Evolutionary conservation across 345 rosid genomes (phyloP).

Genomic region (Sisymbrium altissimum): DNA sequence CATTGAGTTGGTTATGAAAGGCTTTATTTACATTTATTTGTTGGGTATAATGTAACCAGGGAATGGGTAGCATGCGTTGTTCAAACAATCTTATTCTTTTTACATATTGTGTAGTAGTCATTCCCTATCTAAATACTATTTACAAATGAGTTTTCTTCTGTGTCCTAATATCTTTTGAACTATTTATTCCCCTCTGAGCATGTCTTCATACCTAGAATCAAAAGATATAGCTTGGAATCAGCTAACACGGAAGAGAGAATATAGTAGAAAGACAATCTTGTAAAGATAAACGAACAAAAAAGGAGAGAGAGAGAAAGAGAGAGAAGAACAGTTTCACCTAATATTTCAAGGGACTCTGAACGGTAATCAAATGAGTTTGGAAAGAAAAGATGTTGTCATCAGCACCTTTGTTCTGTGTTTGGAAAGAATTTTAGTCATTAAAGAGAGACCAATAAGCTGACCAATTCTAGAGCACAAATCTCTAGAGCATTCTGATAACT

Average conservation of each 20-base stretch:
- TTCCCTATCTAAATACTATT: slow-evolving; percentile 23
- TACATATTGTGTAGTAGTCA: slow-evolving; percentile 19
- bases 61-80: not conserved
- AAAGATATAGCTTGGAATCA: slow-evolving; percentile 29
- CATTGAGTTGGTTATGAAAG: not conserved
- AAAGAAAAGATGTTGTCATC: slow-evolving; percentile 3
- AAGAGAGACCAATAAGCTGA: not conserved
- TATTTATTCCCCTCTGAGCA: slow-evolving; percentile 19
- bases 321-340: slow-evolving; percentile 9
- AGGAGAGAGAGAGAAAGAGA: too few species aligned
- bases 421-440: not conserved
- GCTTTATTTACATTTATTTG: slow-evolving; percentile 28
- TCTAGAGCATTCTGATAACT: not conserved
- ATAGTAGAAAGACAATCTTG: not conserved
- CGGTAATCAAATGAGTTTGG: slow-evolving; percentile 15
- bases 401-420: slow-evolving; percentile 16
- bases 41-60: not conserved
- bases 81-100: slow-evolving; percentile 1
- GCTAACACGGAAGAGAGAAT: not conserved
- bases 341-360: slow-evolving; percentile 4
- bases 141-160: slow-evolving; percentile 13
- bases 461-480: not conserved
- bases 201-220: slow-evolving; percentile 15
- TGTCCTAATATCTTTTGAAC: slow-evolving; percentile 26
- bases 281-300: not conserved